Evolutionary conservation across 805 yeast species (phyloP).

Genomic region (Candida xiaguanensis): DNA sequence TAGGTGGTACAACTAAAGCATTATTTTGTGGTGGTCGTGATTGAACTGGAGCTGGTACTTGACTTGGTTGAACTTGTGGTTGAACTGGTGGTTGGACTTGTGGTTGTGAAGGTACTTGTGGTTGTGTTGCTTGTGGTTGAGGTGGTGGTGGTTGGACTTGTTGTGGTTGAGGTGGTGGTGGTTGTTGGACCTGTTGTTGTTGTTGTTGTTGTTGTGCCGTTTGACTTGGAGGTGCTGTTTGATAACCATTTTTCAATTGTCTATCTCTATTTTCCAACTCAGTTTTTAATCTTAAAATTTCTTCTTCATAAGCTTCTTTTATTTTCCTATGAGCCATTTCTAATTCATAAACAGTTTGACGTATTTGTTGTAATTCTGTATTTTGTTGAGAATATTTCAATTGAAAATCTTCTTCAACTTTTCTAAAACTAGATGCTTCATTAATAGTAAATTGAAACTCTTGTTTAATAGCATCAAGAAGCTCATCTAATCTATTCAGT

Average conservation of each 20-base stretch:
- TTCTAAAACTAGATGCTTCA: constrained; percentile 81
- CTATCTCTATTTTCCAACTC: constrained; percentile 83
- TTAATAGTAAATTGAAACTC: constrained; percentile 82
- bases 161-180: constrained; percentile 5
- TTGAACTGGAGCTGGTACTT: constrained; percentile 13
- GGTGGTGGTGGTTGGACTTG: constrained; percentile 10
- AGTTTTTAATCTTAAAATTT: constrained; percentile 76
- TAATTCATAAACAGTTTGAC: constrained; percentile 90
- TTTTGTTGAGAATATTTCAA: constrained; percentile 86
- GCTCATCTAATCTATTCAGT: constrained; percentile 54
- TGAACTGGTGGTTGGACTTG: constrained; percentile 15
- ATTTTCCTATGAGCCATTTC: constrained; percentile 92
- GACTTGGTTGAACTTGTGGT: constrained; percentile 12
- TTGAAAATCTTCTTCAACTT: constrained; percentile 92
- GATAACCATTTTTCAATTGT: constrained; percentile 36
- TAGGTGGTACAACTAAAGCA: constrained; percentile 12
- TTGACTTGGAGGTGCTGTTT: constrained; percentile 24
- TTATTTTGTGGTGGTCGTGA: constrained; percentile 7
- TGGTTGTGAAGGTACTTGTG: constrained; percentile 14
- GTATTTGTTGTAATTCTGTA: constrained; percentile 87
- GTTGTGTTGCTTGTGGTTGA: constrained; percentile 10
- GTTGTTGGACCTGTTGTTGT: constrained; percentile 16
- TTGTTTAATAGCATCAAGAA: constrained; percentile 85
- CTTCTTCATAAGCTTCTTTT: constrained; percentile 95
- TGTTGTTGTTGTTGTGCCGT: constrained; percentile 10